These are phyloP conservation scores for Oryza punctata DNA, from an alignment of 176 grass and related monocot genomes.

Conservation along the genomic window DNA sequence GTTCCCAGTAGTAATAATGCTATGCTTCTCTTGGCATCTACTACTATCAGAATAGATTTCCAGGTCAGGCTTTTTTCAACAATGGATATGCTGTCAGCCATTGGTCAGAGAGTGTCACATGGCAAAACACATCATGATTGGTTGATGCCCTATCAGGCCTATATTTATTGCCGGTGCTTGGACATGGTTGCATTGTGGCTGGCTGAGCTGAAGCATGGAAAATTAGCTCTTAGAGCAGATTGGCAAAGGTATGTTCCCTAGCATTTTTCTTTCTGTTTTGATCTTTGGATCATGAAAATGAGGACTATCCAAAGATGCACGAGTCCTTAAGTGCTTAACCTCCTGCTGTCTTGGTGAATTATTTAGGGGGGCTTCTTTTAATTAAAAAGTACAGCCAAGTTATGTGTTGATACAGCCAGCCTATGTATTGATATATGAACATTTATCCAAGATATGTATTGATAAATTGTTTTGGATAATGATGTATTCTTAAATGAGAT, in stretches of 20 bases:
- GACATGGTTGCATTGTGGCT: neutral
- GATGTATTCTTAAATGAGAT: neutral
- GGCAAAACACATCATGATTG: neutral
- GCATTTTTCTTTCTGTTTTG: neutral
- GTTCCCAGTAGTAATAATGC: neutral
- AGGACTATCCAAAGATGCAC: neutral
- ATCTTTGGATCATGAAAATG: neutral
- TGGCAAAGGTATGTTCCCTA: conserved; percentile 13
- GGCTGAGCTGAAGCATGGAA: neutral
- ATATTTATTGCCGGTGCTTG: neutral
- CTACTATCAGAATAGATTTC: neutral
- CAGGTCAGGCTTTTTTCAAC: neutral
- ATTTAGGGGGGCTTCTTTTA: neutral
- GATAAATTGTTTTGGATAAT: too few species aligned
- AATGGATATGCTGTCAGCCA: neutral
- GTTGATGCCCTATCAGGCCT: neutral
- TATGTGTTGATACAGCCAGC: neutral
- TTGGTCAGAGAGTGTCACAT: too few species aligned
- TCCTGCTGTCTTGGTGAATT: neutral
- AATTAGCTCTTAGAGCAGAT: neutral
- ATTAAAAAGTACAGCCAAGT: neutral
- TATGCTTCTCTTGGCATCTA: neutral
- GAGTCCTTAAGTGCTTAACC: neutral
- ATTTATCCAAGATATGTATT: neutral
- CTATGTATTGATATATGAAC: neutral